phyloP scores from a whole-genome alignment of 2,329 filamentous ascomycete genomes.

The Penicillium vulpinum region DNA sequence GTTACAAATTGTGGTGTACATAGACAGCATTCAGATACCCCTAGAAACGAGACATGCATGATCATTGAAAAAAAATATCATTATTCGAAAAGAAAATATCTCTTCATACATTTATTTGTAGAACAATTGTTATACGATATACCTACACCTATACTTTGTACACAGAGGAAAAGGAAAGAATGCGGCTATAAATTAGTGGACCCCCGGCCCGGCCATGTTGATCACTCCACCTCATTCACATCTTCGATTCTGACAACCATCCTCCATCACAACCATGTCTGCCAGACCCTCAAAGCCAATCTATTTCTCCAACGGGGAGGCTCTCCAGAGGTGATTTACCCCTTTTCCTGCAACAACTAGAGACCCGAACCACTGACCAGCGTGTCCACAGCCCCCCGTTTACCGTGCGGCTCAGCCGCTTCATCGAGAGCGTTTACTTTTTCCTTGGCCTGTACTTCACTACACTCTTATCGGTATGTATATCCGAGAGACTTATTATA shows the following conservation, averaged over 20 bases:
- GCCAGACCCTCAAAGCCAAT: conserved; percentile 19
- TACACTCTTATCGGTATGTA: conserved; percentile 49
- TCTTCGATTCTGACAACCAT: conserved; percentile 5
- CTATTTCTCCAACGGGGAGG: conserved; percentile 44
- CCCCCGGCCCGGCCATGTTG: conserved; percentile 3
- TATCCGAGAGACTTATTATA: neutral
- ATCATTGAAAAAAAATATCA: neutral
- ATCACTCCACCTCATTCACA: conserved; percentile 12
- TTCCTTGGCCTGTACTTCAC: conserved; percentile 53
- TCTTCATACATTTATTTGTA: neutral
- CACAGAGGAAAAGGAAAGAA: neutral
- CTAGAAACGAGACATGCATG: conserved; percentile 9
- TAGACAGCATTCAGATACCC: conserved; percentile 27
- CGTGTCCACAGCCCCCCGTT: conserved; percentile 43
- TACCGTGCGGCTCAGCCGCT: conserved; percentile 43
- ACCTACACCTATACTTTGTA: neutral
- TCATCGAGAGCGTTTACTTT: conserved; percentile 46
- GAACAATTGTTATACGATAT: neutral
- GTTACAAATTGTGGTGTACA: conserved; percentile 16
- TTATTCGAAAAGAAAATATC: neutral
- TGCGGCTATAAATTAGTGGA: conserved; percentile 8
- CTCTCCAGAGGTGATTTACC: conserved; percentile 36
- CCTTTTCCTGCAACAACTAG: neutral
- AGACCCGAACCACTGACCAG: neutral
- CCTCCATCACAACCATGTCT: conserved; percentile 32